Evolutionary conservation across 176 grass and related monocot species (phyloP), one percentile per base, ranked within the genome.

Genomic region (Elaeis guineensis): DNA sequence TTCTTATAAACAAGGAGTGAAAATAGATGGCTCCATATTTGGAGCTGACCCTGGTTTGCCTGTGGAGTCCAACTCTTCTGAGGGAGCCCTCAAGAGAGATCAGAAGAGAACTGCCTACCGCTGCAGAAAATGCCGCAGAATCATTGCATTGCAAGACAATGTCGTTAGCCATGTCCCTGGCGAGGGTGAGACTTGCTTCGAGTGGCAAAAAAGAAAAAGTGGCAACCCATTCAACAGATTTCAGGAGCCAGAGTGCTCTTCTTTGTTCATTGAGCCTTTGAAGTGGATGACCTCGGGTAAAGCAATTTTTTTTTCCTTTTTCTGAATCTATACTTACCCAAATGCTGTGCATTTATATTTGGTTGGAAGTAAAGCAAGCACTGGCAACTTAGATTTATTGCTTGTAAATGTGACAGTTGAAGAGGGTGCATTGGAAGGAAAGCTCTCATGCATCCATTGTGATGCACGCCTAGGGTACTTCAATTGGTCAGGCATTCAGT

Each of bases 221-320:
- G 52, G 61, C 22, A 21, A 16, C 16, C 49, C 68, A 49, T 56
- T 70, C 61, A 77, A 74, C 26, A 60, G 26, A 19, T 55, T 66
- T 58, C 85, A 82, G 21, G 86, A 96, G 44, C 70, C 86, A 57
- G 83, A 77, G 51, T 96, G 86, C 52, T 85, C 91, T 2, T 96
- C 91, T 25, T 78, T 96, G 20, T 96, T 87, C 67, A 39, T 96
- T 1, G 91, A 96, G 66, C 91, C 91, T 74, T 65, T 96, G 23
- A 96, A 96, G 75, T 96, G 91, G 91, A 96, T 96, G 91, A 88
- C 80, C 69, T 80, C 86, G 80, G 86, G 91, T 85, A 72, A 63
- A 61, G 18, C 20, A 21, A 21, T 21, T 49, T 17, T 19, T 4
- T 17, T 19, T 4, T 50, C 50, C 52, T 29, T 19, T 52, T n/a